Conservation (phyloP, 129 eudicot species). For the Escallonia herrerae region DNA sequence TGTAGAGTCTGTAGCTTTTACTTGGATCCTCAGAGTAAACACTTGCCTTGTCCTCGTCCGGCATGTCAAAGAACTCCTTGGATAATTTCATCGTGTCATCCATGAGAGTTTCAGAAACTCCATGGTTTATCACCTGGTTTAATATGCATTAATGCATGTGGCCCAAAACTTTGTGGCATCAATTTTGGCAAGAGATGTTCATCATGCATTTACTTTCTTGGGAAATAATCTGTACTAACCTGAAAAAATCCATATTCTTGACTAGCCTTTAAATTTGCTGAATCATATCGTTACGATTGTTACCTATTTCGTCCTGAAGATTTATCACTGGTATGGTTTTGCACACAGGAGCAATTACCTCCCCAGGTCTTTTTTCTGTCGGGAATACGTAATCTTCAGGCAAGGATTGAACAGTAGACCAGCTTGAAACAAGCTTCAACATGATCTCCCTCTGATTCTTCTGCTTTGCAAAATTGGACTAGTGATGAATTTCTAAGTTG, state of each 20-base stretch:
- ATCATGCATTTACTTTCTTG: not conserved
- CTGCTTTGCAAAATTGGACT: conserved; percentile 22
- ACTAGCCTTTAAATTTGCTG: conserved; percentile 36
- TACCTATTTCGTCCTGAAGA: conserved; percentile 2
- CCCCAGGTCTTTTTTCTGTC: conserved; percentile 33
- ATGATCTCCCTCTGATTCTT: not conserved
- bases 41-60: conserved; percentile 28
- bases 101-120: conserved; percentile 24
- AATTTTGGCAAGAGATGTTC: not conserved
- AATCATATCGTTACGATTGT: conserved; percentile 8
- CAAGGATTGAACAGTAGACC: conserved; percentile 28
- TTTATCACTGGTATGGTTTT: conserved; percentile 28
- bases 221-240: conserved; percentile 2
- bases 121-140: conserved; percentile 39
- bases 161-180: not conserved
- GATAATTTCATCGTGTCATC: conserved; percentile 23
- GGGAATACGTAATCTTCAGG: conserved; percentile 44
- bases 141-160: not conserved
- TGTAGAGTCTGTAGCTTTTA: conserved; percentile 13
- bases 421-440: conserved; percentile 27
- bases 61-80: conserved; percentile 25
- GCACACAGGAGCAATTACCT: conserved; percentile 1
- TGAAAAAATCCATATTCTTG: conserved; percentile 45
- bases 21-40: conserved; percentile 13
- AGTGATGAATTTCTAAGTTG: conserved; percentile 17